phyloP scores from a whole-genome alignment of 108 stramenopile genomes.

The Pseudonitzschia multistriata region DNA sequence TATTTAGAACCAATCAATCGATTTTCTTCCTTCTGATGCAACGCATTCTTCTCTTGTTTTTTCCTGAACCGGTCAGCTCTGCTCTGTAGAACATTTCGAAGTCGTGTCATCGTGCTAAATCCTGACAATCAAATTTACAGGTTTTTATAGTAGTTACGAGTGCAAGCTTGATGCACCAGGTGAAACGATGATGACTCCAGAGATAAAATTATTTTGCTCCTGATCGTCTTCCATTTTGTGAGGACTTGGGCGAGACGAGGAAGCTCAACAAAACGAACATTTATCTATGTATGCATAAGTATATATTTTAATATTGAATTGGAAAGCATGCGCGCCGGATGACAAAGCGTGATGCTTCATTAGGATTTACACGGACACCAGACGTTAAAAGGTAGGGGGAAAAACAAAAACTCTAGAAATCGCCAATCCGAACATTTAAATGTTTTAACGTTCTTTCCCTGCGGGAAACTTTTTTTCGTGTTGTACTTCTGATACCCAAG shows the following conservation, averaged over 20 bases:
- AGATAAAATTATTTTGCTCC: background rate
- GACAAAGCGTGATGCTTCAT: background rate
- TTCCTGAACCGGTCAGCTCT: conserved; percentile 7
- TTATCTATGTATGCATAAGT: background rate
- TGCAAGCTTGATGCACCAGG: too few relatives aligned
- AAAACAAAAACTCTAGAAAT: too few relatives aligned
- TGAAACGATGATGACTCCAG: background rate
- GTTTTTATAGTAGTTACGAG: too few relatives aligned
- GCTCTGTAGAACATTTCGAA: background rate
- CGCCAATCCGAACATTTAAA: too few relatives aligned
- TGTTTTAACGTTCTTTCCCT: too few relatives aligned
- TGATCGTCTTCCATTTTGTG: background rate
- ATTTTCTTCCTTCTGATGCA: conserved; percentile 1
- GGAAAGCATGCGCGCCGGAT: background rate
- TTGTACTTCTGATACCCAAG: too few relatives aligned
- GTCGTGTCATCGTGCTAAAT: background rate
- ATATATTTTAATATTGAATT: background rate
- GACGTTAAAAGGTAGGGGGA: too few relatives aligned
- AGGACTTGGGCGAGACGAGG: background rate
- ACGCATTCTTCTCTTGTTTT: background rate
- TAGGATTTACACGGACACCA: too few relatives aligned
- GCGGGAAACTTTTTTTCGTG: too few relatives aligned
- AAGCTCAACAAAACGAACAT: background rate
- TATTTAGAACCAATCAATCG: background rate
- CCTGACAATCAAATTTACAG: too few relatives aligned